A percentile compares a stretch with the other conserved stretches of the same genome.
Evolutionary conservation across 192 early-diverging fungal species (phyloP).

Genomic region (Dispira simplex): DNA sequence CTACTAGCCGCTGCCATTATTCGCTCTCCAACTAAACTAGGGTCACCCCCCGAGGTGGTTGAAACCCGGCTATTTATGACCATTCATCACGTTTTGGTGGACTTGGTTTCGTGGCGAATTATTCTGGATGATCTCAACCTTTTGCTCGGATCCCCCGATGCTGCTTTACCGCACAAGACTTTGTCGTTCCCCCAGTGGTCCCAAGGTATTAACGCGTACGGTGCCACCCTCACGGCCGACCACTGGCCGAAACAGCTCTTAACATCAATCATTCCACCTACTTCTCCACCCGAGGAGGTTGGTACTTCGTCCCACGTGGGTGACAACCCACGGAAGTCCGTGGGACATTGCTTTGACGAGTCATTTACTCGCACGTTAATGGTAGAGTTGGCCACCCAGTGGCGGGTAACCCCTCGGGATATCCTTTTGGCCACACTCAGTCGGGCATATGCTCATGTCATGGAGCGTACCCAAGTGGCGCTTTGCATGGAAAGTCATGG

Average conservation of each 20-base stretch:
- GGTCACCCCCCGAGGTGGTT: slow-evolving; percentile 1
- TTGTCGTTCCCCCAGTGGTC: slow-evolving; percentile 16
- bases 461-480: not conserved
- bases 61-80: slow-evolving; percentile 10
- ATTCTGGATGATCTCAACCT: slow-evolving; percentile 16
- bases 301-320: not conserved
- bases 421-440: not conserved
- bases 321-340: not conserved
- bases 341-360: not conserved
- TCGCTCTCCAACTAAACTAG: not conserved
- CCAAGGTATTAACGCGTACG: not conserved
- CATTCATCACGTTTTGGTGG: slow-evolving; percentile 19
- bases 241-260: not conserved
- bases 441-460: not conserved
- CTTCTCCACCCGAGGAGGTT: not conserved
- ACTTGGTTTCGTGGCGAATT: slow-evolving; percentile 22
- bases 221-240: slow-evolving; percentile 1
- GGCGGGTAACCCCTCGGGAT: slow-evolving; percentile 3
- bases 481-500: slow-evolving; percentile 10
- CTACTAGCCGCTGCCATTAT: not conserved
- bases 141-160: not conserved
- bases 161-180: slow-evolving; percentile 12
- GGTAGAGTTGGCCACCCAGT: not conserved
- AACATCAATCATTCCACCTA: not conserved
- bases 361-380: not conserved